phyloP scores from a whole-genome alignment of 441 rosid species.

The Erodium trifolium region DNA sequence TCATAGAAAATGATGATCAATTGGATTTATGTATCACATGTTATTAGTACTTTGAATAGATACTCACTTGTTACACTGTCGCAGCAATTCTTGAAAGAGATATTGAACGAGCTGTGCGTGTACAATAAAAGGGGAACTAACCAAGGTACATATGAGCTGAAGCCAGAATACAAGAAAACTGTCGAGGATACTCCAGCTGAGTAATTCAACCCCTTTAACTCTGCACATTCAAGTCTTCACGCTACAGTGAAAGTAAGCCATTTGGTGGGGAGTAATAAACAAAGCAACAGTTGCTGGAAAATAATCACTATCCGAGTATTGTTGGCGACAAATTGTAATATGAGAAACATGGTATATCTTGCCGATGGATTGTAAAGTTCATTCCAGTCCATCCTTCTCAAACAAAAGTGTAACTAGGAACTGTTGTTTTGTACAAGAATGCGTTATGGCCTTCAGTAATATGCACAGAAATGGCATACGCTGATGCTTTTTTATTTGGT shows the following conservation, averaged over 20 bases:
- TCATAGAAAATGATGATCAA: no score
- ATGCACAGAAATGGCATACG: not conserved
- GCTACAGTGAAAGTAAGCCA: no score
- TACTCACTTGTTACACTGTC: not conserved
- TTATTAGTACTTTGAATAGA: not conserved
- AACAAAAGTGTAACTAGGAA: not conserved
- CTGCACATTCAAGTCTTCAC: not conserved
- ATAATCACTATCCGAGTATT: not conserved
- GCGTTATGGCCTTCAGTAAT: not conserved
- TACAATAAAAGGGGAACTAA: conserved; percentile 62
- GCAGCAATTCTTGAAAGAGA: conserved; percentile 68
- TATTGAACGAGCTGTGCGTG: conserved; percentile 55
- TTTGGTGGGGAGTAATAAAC: no score
- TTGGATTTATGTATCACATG: no score
- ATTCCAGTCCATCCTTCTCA: not conserved
- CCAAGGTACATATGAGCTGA: conserved; percentile 61
- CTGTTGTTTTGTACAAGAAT: not conserved
- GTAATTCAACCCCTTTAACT: not conserved
- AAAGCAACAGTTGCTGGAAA: not conserved
- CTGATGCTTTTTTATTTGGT: not conserved
- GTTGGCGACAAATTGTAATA: not conserved
- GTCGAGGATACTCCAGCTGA: conserved; percentile 17
- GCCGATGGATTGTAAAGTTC: not conserved
- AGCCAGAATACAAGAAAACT: conserved; percentile 50
- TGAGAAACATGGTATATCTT: not conserved